These are phyloP conservation scores for Cyberlindnera veronae DNA, from an alignment of 805 yeast genomes.

Conservation along the genomic window DNA sequence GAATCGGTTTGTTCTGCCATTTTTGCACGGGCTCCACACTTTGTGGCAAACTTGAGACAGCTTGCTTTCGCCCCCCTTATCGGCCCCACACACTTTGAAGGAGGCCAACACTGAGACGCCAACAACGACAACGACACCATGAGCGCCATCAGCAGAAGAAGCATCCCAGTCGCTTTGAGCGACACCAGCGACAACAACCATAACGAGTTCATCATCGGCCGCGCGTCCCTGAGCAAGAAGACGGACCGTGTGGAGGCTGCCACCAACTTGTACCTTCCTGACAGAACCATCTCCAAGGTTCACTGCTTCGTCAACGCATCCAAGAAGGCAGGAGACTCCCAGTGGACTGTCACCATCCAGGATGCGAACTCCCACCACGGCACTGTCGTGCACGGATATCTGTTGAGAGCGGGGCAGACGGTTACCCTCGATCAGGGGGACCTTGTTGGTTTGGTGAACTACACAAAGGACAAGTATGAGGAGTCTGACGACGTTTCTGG, in stretches of 20 bases:
- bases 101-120: no score
- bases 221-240: background rate
- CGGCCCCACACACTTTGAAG: no score
- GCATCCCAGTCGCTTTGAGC: no score
- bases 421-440: constrained; percentile 5
- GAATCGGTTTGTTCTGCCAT: no score
- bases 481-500: background rate
- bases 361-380: constrained; percentile 9
- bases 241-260: background rate
- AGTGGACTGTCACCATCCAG: background rate
- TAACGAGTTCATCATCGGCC: background rate
- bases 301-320: constrained; percentile 4
- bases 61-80: no score
- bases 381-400: constrained; percentile 7
- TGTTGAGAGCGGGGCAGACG: background rate
- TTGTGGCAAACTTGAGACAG: no score
- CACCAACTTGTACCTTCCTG: constrained; percentile 4
- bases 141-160: no score
- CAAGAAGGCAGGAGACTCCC: background rate
- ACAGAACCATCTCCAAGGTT: constrained; percentile 8
- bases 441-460: constrained; percentile 11
- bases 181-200: no score
- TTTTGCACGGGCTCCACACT: no score
- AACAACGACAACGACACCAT: no score
- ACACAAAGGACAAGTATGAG: background rate